Evolutionary conservation across 2,329 filamentous ascomycete genomes (phyloP).

Genomic region (Fusarium sp.): DNA sequence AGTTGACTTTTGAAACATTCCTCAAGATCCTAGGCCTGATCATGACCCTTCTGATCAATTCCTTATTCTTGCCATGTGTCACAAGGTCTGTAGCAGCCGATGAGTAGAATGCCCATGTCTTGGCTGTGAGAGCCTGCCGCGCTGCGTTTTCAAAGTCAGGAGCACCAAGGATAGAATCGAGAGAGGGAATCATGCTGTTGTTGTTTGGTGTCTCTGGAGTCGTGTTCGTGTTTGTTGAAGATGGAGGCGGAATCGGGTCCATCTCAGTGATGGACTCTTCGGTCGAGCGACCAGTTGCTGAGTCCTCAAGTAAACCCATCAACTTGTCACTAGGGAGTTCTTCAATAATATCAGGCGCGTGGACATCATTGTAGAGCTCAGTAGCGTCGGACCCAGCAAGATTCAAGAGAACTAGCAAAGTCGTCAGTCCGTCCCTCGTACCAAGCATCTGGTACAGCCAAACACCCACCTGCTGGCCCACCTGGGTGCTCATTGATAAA

Average conservation of each 20-base stretch:
- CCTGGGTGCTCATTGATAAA: slow-evolving; percentile 61
- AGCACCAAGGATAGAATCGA: slow-evolving; percentile 8
- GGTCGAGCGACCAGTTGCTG: neutral
- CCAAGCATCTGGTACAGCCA: neutral
- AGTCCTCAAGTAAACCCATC: slow-evolving; percentile 57
- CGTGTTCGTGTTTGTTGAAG: neutral
- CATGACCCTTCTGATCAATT: slow-evolving; percentile 63
- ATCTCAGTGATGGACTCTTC: neutral
- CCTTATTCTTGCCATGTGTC: slow-evolving; percentile 64
- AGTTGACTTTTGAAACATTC: slow-evolving; percentile 62
- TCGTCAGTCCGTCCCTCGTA: neutral
- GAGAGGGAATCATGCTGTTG: neutral
- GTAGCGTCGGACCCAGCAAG: slow-evolving; percentile 65
- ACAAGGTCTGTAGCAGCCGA: slow-evolving; percentile 69
- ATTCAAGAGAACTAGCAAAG: slow-evolving; percentile 55
- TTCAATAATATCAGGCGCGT: slow-evolving; percentile 54
- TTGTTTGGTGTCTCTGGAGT: neutral
- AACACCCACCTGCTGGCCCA: slow-evolving; percentile 46
- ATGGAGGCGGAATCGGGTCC: slow-evolving; percentile 1
- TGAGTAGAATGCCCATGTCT: slow-evolving; percentile 74
- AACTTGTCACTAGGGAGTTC: slow-evolving; percentile 56
- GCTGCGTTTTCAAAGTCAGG: slow-evolving; percentile 67
- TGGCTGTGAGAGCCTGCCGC: slow-evolving; percentile 61
- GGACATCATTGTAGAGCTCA: slow-evolving; percentile 60
- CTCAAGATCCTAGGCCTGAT: slow-evolving; percentile 67